These are phyloP conservation scores for Colletotrichum sidae DNA, from an alignment of 2,329 filamentous ascomycete species.

Conservation along the genomic window DNA sequence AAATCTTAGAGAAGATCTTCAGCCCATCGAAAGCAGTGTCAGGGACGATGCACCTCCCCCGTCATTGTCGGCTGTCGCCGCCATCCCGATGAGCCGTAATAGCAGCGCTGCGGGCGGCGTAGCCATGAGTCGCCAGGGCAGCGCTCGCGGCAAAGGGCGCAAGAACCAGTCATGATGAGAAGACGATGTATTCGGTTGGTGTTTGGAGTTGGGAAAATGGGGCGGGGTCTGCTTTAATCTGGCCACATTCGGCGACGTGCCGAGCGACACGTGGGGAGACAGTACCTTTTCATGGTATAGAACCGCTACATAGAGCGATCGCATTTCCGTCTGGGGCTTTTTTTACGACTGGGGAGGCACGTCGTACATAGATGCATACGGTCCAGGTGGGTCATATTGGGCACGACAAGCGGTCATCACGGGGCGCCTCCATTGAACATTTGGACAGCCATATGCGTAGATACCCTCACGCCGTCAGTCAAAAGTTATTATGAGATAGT, in stretches of 20 bases:
- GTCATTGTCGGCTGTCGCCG: slow-evolving; percentile 44
- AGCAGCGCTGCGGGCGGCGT: slow-evolving; percentile 64
- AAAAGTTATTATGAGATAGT: slow-evolving; percentile 26
- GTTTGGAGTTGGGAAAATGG: slow-evolving; percentile 31
- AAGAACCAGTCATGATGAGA: slow-evolving; percentile 44
- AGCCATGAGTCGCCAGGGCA: slow-evolving; percentile 68
- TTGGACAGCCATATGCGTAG: slow-evolving; percentile 18
- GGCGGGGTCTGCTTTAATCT: not conserved
- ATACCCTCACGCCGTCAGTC: slow-evolving; percentile 31
- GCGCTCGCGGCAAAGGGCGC: slow-evolving; percentile 60
- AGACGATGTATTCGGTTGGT: slow-evolving; percentile 18
- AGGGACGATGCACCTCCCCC: slow-evolving; percentile 53
- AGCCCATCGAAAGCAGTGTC: slow-evolving; percentile 57
- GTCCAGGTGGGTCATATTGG: slow-evolving; percentile 16
- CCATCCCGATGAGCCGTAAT: slow-evolving; percentile 66
- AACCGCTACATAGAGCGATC: slow-evolving; percentile 18
- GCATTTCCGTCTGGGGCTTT: slow-evolving; percentile 4
- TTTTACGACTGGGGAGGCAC: slow-evolving; percentile 19
- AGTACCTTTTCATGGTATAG: slow-evolving; percentile 11
- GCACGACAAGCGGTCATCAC: slow-evolving; percentile 8
- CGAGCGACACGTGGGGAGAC: slow-evolving; percentile 9
- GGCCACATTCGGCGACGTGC: slow-evolving; percentile 5
- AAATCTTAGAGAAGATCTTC: slow-evolving; percentile 61
- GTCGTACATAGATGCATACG: slow-evolving; percentile 11
- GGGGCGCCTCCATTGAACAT: slow-evolving; percentile 1